Evolutionary conservation across 1,284 basidiomycete species (phyloP).

Genomic region (Serendipita sp.): DNA sequence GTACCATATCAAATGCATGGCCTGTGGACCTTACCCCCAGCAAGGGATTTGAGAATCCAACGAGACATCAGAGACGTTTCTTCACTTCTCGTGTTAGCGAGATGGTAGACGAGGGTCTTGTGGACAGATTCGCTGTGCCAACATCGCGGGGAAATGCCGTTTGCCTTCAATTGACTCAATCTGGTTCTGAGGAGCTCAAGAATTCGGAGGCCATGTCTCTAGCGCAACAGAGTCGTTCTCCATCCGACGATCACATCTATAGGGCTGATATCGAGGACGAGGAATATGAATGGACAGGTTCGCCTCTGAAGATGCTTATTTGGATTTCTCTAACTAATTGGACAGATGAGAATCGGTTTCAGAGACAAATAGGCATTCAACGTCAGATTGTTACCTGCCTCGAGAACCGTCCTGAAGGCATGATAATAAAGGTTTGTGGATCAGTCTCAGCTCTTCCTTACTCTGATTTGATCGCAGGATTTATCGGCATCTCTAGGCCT

Average conservation of each 20-base stretch:
- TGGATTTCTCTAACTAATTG: slow-evolving; percentile 27
- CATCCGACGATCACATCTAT: slow-evolving; percentile 20
- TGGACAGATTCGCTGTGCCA: slow-evolving; percentile 46
- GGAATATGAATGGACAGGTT: not conserved
- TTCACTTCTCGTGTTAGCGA: slow-evolving; percentile 58
- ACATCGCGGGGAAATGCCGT: slow-evolving; percentile 8
- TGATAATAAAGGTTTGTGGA: slow-evolving; percentile 49
- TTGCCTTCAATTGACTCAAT: slow-evolving; percentile 13
- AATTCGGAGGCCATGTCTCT: not conserved
- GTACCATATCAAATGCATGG: not conserved
- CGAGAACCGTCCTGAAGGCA: slow-evolving; percentile 46
- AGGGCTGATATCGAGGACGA: not conserved
- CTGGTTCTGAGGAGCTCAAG: slow-evolving; percentile 8
- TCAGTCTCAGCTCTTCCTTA: slow-evolving; percentile 6
- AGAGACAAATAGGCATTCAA: slow-evolving; percentile 31
- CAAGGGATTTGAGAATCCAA: slow-evolving; percentile 59
- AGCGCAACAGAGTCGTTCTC: not conserved
- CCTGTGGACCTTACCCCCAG: not conserved
- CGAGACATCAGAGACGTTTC: slow-evolving; percentile 58
- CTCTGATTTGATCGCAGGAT: slow-evolving; percentile 33
- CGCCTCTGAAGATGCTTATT: not conserved
- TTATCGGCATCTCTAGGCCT: slow-evolving; percentile 45
- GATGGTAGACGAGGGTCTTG: slow-evolving; percentile 49
- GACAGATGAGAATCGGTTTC: slow-evolving; percentile 30
- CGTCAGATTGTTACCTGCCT: slow-evolving; percentile 60